Conservation (phyloP, 352 stramenopile genomes). For the Globisporangium acanthophoron region DNA sequence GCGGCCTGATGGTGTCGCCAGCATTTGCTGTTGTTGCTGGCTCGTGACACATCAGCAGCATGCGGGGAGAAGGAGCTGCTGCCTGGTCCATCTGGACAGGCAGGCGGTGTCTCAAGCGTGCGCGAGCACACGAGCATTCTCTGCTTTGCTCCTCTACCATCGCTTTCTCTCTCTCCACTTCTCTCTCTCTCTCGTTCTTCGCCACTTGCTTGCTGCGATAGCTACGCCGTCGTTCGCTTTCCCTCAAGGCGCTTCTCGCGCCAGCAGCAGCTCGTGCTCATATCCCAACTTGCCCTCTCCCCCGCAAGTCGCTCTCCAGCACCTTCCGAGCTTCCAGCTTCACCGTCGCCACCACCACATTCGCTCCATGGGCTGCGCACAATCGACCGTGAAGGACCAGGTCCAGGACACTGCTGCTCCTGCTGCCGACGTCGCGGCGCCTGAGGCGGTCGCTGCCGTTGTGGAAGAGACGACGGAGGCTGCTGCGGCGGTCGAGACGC, state of each 20-base stretch:
- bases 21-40: too few species aligned
- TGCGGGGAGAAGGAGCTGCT: background rate
- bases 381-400: slow-evolving; percentile 51
- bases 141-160: slow-evolving; percentile 1
- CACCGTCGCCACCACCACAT: background rate
- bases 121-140: background rate
- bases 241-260: background rate
- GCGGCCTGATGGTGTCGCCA: too few species aligned
- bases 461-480: slow-evolving; percentile 6
- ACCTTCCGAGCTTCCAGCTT: slow-evolving; percentile 1
- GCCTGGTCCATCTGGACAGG: background rate
- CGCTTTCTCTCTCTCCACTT: background rate
- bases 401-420: slow-evolving; percentile 20
- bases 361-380: slow-evolving; percentile 43
- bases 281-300: background rate
- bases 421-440: background rate
- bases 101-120: background rate
- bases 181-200: background rate
- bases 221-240: background rate
- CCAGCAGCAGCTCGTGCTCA: background rate
- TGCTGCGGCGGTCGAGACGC: background rate
- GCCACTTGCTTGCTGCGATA: background rate
- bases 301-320: slow-evolving; percentile 1
- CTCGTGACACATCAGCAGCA: too few species aligned
- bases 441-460: slow-evolving; percentile 1